Conservation (phyloP, 768 basidiomycete genomes). For the Hygrophorus pudorinus region DNA sequence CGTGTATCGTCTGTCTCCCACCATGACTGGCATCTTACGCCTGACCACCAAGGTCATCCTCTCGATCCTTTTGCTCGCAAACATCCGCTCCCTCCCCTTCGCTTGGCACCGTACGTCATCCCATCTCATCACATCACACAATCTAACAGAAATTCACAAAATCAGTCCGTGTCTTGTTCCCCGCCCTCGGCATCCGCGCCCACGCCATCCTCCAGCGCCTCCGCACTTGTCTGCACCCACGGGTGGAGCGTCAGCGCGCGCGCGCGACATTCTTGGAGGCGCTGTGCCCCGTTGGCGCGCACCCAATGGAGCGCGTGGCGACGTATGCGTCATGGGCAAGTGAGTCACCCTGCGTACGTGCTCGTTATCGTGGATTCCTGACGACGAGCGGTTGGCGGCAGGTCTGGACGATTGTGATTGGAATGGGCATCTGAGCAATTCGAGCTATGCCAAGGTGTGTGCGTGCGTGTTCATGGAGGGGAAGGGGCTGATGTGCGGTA, state of each 20-base stretch:
- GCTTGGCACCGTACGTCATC: conserved; percentile 63
- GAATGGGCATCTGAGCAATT: conserved; percentile 71
- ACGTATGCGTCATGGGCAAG: conserved; percentile 45
- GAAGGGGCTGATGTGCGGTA: conserved; percentile 8
- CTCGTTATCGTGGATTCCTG: not conserved
- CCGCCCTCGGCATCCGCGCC: conserved; percentile 27
- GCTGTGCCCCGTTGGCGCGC: conserved; percentile 41
- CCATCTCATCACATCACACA: too few species aligned
- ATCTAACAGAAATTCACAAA: not conserved
- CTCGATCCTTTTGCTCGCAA: conserved; percentile 43
- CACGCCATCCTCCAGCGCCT: conserved; percentile 22
- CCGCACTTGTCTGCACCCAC: conserved; percentile 28
- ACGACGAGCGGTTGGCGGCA: conserved; percentile 13
- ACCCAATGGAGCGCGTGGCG: conserved; percentile 40
- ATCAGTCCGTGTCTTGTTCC: conserved; percentile 45
- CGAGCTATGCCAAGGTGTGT: conserved; percentile 64
- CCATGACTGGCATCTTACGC: not conserved
- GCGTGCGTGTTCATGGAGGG: not conserved
- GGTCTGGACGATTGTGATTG: conserved; percentile 68
- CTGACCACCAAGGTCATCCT: conserved; percentile 36
- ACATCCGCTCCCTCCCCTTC: conserved; percentile 51
- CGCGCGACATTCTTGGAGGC: conserved; percentile 36
- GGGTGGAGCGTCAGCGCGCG: conserved; percentile 19
- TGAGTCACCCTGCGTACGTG: conserved; percentile 22
- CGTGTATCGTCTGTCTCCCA: too few species aligned